A percentile compares a stretch with the other conserved stretches of the same genome.
Conservation (phyloP, 768 basidiomycete species). For the Suillus tomentosus region DNA sequence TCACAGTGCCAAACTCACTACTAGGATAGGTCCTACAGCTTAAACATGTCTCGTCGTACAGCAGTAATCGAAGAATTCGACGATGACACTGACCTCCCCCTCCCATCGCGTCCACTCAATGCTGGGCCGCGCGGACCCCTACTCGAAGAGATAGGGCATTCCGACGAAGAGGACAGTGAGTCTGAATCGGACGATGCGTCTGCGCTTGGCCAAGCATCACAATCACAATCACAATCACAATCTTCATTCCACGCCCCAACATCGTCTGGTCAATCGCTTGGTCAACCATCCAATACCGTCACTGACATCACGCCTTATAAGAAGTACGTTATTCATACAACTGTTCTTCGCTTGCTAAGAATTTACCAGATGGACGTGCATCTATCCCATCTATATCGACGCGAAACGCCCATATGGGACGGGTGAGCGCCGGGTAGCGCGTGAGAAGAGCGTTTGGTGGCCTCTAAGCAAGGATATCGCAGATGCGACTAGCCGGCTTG, state of each 20-base stretch:
- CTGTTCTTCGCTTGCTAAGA: conserved; percentile 12
- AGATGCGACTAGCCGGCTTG: conserved; percentile 74
- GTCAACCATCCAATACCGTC: conserved; percentile 40
- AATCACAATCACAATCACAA: conserved; percentile 28
- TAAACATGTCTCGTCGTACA: conserved; percentile 67
- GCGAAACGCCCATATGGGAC: conserved; percentile 87
- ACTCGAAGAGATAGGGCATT: conserved; percentile 66
- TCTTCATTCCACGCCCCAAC: conserved; percentile 25
- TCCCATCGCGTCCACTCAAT: conserved; percentile 67
- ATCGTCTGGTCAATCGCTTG: conserved; percentile 23
- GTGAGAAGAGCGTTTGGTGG: conserved; percentile 88
- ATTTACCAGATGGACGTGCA: conserved; percentile 79
- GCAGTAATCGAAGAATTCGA: conserved; percentile 81
- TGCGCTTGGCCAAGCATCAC: conserved; percentile 58
- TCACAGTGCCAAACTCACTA: background rate
- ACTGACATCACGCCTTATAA: conserved; percentile 85
- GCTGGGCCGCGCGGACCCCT: conserved; percentile 73
- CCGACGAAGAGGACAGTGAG: conserved; percentile 50
- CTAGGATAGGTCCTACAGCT: background rate
- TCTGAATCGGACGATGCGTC: conserved; percentile 31
- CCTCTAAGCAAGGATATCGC: conserved; percentile 93
- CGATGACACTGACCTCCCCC: conserved; percentile 90
- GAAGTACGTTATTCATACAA: conserved; percentile 49
- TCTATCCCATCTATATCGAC: conserved; percentile 97
- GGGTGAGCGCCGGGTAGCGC: conserved; percentile 79